A percentile compares a stretch with the other conserved stretches of the same genome.
Evolutionary conservation across 139 green algal species (phyloP).

Genomic region (Mesotaenium endlicherianum): DNA sequence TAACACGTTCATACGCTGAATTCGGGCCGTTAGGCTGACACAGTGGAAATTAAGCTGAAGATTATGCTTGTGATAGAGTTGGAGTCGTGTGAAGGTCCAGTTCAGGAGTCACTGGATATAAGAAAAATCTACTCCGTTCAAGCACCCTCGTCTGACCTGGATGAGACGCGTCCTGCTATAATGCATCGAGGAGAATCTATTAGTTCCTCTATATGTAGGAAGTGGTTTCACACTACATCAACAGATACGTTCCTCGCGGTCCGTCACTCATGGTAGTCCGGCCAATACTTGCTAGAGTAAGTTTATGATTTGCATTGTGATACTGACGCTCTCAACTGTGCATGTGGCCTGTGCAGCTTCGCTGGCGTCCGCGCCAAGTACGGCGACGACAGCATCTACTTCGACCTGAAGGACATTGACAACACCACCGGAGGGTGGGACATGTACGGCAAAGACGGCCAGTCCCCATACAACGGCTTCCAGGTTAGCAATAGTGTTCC

Average conservation of each 20-base stretch:
- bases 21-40: no score
- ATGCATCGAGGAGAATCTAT: no score
- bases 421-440: slow-evolving; percentile 57
- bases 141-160: no score
- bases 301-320: not conserved
- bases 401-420: slow-evolving; percentile 54
- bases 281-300: not conserved
- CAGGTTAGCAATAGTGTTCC: slow-evolving; percentile 1
- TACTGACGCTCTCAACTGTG: not conserved
- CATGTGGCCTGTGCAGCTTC: not conserved
- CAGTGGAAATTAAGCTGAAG: not conserved
- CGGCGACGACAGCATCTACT: slow-evolving; percentile 53
- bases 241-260: not conserved
- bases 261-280: not conserved
- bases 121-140: no score
- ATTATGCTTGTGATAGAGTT: not conserved
- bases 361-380: slow-evolving; percentile 48
- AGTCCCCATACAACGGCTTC: slow-evolving; percentile 37
- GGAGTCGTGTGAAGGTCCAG: no score
- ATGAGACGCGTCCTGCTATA: no score
- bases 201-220: no score
- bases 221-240: no score
- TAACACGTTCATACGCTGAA: no score
- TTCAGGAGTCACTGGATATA: no score
- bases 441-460: slow-evolving; percentile 49